phyloP scores from a whole-genome alignment of 176 grass and related monocot genomes.

The Avena sativa region DNA sequence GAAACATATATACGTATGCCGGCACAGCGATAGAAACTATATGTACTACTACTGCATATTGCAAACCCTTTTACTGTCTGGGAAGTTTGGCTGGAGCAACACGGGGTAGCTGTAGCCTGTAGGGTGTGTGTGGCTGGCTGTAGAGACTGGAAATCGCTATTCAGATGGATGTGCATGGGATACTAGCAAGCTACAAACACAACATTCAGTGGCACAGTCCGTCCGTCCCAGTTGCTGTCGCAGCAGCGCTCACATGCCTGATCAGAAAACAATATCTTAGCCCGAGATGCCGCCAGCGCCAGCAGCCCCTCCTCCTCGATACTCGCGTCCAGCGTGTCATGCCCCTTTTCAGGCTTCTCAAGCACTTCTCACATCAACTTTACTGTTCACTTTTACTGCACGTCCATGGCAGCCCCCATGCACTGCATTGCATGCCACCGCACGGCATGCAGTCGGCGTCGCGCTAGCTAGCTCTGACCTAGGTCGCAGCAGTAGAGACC shows the following conservation, averaged over 20 bases:
- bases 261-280: conserved; percentile 56
- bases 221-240: conserved; percentile 10
- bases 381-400: conserved; percentile 46
- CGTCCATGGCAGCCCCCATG: not conserved
- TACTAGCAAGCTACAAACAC: conserved; percentile 41
- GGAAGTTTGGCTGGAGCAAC: not conserved
- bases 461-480: conserved; percentile 29
- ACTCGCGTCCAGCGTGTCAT: conserved; percentile 26
- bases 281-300: conserved; percentile 45
- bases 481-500: not conserved
- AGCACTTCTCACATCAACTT: conserved; percentile 46
- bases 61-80: not conserved
- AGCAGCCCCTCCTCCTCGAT: conserved; percentile 25
- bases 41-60: too few species aligned
- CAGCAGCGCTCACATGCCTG: conserved; percentile 46
- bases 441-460: conserved; percentile 7
- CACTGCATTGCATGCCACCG: not conserved
- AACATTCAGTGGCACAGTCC: conserved; percentile 51
- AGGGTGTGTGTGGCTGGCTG: not conserved
- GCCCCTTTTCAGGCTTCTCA: conserved; percentile 31
- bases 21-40: not conserved
- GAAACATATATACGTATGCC: not conserved
- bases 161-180: conserved; percentile 37
- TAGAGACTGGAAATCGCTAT: conserved; percentile 19
- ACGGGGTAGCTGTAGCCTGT: not conserved